Conservation (phyloP, 2,329 filamentous ascomycete genomes). For the Talaromyces sp. region DNA sequence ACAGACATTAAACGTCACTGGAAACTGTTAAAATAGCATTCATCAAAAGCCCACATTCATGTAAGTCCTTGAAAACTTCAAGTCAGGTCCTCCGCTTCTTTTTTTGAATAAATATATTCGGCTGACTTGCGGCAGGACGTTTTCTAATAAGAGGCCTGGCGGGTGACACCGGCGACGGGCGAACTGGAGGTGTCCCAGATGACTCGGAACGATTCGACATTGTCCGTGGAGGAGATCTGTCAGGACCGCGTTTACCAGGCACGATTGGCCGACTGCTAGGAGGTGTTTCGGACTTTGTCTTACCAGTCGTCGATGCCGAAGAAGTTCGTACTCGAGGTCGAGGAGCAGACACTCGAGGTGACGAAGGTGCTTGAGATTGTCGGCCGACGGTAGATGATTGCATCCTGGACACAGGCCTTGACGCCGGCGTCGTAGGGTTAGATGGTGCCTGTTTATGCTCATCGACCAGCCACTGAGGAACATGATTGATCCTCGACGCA, state of each 20-base stretch:
- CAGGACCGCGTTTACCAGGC: not conserved
- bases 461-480: slow-evolving; percentile 40
- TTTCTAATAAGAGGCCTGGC: not conserved
- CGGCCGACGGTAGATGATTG: not conserved
- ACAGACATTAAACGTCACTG: too few species aligned
- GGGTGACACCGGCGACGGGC: not conserved
- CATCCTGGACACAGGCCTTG: not conserved
- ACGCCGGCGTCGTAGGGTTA: slow-evolving; percentile 10
- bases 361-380: not conserved
- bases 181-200: not conserved
- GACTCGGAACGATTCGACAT: not conserved
- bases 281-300: not conserved
- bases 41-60: not conserved
- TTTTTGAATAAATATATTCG: slow-evolving; percentile 23
- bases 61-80: not conserved
- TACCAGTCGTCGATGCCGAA: not conserved
- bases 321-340: not conserved
- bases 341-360: not conserved
- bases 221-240: not conserved
- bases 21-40: too few species aligned
- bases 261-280: slow-evolving; percentile 1
- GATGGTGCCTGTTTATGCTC: slow-evolving; percentile 31
- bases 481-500: slow-evolving; percentile 34
- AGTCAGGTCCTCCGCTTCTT: slow-evolving; percentile 16
- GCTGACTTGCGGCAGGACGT: slow-evolving; percentile 11